Evolutionary conservation across 1,139 yeast species (phyloP).

Genomic region (Hyphopichia burtonii): DNA sequence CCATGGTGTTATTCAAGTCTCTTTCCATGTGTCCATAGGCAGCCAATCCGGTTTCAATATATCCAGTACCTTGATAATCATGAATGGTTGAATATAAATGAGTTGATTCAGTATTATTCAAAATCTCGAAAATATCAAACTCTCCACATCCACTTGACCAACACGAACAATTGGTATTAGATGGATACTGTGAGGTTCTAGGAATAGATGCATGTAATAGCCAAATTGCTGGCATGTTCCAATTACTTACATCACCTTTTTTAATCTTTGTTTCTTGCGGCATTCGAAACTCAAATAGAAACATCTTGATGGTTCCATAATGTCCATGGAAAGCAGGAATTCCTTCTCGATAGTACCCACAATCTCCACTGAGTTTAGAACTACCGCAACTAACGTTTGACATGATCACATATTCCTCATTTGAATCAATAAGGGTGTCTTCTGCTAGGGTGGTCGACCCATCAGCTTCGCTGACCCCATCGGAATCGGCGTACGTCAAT

Average conservation of each 20-base stretch:
- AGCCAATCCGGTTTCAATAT: slow-evolving; percentile 58
- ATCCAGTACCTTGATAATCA: slow-evolving; percentile 68
- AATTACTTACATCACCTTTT: slow-evolving; percentile 45
- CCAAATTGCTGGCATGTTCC: slow-evolving; percentile 97
- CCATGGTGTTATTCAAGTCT: slow-evolving; percentile 48
- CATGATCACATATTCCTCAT: slow-evolving; percentile 77
- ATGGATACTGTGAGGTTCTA: slow-evolving; percentile 78
- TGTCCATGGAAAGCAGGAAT: slow-evolving; percentile 94
- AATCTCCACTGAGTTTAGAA: slow-evolving; percentile 51
- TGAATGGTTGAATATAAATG: slow-evolving; percentile 67
- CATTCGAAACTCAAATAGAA: slow-evolving; percentile 88
- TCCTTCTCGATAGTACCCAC: slow-evolving; percentile 85
- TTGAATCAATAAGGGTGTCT: slow-evolving; percentile 59
- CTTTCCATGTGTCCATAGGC: slow-evolving; percentile 58
- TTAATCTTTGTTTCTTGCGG: slow-evolving; percentile 58
- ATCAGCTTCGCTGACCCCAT: slow-evolving; percentile 68
- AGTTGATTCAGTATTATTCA: slow-evolving; percentile 47
- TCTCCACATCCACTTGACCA: slow-evolving; percentile 98
- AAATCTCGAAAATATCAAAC: slow-evolving; percentile 80
- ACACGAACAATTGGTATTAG: slow-evolving; percentile 78
- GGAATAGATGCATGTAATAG: slow-evolving; percentile 91
- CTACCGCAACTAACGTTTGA: slow-evolving; percentile 62
- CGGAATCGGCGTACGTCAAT: slow-evolving; percentile 71
- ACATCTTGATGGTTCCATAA: slow-evolving; percentile 75
- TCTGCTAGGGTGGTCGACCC: slow-evolving; percentile 61